These are phyloP conservation scores for Aspergillus tamarii DNA, from an alignment of 2,329 filamentous ascomycete genomes.

Conservation along the genomic window DNA sequence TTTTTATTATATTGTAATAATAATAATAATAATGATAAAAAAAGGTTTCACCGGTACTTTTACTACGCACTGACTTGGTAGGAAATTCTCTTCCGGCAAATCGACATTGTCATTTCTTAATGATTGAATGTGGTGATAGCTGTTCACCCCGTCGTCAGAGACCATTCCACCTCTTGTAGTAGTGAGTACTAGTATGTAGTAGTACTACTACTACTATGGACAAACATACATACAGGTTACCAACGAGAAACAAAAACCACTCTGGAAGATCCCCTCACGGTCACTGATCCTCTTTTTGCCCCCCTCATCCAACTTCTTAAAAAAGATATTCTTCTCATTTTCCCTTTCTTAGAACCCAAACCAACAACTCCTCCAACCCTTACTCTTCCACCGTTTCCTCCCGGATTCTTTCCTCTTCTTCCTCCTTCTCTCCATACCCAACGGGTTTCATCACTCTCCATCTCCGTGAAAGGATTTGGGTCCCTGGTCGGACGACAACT, in stretches of 20 bases:
- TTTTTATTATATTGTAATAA: background rate
- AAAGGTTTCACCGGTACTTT: background rate
- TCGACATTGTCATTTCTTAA: background rate
- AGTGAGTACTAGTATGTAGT: background rate
- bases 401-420: constrained; percentile 17
- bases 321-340: background rate
- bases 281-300: background rate
- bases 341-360: background rate
- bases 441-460: background rate
- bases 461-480: constrained; percentile 9
- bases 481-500: constrained; percentile 11
- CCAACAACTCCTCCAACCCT: constrained; percentile 4
- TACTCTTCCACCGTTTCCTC: constrained; percentile 13
- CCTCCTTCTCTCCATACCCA: constrained; percentile 10
- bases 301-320: background rate
- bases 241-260: background rate
- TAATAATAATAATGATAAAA: background rate
- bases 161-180: background rate
- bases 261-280: background rate
- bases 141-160: no score
- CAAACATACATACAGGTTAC: background rate
- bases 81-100: background rate
- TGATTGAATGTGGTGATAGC: no score
- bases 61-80: background rate
- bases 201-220: background rate